A percentile compares a stretch with the other conserved stretches of the same genome.
These are phyloP conservation scores for Cytospora mali DNA, from an alignment of 2,329 filamentous ascomycete genomes.

Conservation along the genomic window DNA sequence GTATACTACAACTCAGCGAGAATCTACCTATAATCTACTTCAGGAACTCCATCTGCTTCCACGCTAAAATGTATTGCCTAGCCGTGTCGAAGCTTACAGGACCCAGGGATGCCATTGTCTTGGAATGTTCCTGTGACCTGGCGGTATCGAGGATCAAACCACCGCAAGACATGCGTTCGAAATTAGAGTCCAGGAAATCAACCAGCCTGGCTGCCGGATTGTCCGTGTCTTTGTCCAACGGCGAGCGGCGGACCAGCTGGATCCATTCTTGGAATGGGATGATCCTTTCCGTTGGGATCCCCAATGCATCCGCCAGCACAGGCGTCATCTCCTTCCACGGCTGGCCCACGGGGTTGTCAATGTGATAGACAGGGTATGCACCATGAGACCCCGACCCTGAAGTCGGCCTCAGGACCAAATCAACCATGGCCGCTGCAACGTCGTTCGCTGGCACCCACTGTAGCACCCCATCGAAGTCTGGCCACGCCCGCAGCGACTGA, in stretches of 20 bases:
- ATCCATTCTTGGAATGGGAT: background rate
- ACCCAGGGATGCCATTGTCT: too few species aligned
- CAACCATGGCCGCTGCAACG: conserved; percentile 34
- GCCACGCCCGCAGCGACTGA: conserved; percentile 46
- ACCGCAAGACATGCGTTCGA: background rate
- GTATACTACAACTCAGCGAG: too few species aligned
- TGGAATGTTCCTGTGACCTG: too few species aligned
- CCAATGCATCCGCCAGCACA: conserved; percentile 21
- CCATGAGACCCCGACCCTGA: background rate
- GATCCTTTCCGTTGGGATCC: background rate
- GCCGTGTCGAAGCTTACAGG: too few species aligned
- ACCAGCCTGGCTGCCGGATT: background rate
- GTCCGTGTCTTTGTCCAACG: background rate
- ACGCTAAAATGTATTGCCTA: too few species aligned
- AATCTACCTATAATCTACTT: too few species aligned
- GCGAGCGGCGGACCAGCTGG: background rate
- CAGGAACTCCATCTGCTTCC: too few species aligned
- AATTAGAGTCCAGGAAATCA: background rate
- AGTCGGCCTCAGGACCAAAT: conserved; percentile 31
- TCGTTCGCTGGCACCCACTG: conserved; percentile 51
- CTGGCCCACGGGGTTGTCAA: conserved; percentile 17
- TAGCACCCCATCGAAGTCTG: conserved; percentile 43
- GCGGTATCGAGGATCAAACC: conserved; percentile 22
- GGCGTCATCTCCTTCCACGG: conserved; percentile 2
- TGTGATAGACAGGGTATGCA: conserved; percentile 6